Conservation (phyloP, 441 rosid species). For the Omphalea diandra region DNA sequence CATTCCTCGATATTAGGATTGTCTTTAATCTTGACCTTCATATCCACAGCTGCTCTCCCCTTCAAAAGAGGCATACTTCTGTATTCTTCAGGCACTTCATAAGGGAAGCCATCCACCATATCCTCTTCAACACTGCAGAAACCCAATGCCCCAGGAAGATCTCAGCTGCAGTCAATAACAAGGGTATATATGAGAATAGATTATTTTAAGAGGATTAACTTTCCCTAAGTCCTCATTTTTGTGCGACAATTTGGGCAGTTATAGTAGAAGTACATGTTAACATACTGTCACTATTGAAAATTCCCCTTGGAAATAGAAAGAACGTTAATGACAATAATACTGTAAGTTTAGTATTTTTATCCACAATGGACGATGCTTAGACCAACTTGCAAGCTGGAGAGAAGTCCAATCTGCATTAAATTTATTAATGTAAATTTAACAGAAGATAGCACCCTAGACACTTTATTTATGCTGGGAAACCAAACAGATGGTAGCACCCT, state of each 20-base stretch:
- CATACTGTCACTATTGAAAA: constrained; percentile 5
- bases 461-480: constrained; percentile 1
- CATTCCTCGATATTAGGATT: too few species aligned
- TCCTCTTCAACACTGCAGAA: constrained; percentile 99
- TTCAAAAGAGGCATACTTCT: constrained; percentile 83
- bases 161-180: constrained; percentile 99
- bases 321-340: neutral
- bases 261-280: constrained; percentile 1
- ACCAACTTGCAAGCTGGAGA: neutral
- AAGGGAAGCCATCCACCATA: constrained; percentile 95
- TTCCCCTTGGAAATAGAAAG: neutral
- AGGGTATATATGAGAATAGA: constrained; percentile 68
- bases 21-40: constrained; percentile 99
- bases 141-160: constrained; percentile 99
- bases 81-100: constrained; percentile 87
- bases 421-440: constrained; percentile 5
- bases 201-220: constrained; percentile 42
- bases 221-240: constrained; percentile 38
- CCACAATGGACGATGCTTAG: neutral
- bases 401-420: neutral
- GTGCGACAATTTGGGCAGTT: constrained; percentile 20
- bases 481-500: constrained; percentile 1
- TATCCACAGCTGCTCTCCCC: constrained; percentile 95
- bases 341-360: constrained; percentile 9
- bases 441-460: neutral